Base-by-base conservation (phyloP, 345 rosid genomes). In the Eutrema heterophyllum region DNA sequence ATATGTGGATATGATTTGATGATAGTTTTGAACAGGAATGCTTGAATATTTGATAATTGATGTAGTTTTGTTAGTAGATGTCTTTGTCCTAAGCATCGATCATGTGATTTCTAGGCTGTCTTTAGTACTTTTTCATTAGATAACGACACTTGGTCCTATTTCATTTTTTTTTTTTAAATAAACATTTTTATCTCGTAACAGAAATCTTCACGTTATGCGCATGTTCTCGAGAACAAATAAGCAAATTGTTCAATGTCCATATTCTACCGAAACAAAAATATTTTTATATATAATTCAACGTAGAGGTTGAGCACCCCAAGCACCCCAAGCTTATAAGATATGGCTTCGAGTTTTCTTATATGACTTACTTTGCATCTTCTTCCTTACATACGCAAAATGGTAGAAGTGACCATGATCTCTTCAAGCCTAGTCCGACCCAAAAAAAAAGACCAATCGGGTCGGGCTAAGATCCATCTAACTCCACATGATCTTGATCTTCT, bases 401-500 rank as follows among this genome's bases (percentile, higher is more conserved):
- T 14, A 27, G 55, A 67, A 44, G 67, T 75, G 36, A 51, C 16
- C 4, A 12, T 67, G 15, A 33, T 75, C 4, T 68, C 79, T 18
- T 68, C 68, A 27, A 68, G 24, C 48, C 21, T 53, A 0, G 74
- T 75, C 14, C 69, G 53, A 41, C 69, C 79, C 3, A 2, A n/a
- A 32, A 43, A 68, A 33, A 75, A 16, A 18, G 3, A 4, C 7
- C 18, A 41, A 24, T 14, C 40, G 1, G n/a, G 21, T 67, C 39
- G 39, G 1, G 0, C 21, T 45, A 72, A 67, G 39, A 72, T 78
- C 27, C 69, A 78, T 52, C 78, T 78, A 21, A 67, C 70, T 72
- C 78, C 78, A 14, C 63, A 40, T 62, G 70, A 78, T 52, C 78
- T 78, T 54, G 38, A 35, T 48, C 59, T 60, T 66, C 70, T 78